Percentiles rank a stretch among this genome's conserved stretches.
These are phyloP conservation scores for Decorospora gaudefroyi DNA, from an alignment of 2,329 filamentous ascomycete species.

Conservation along the genomic window DNA sequence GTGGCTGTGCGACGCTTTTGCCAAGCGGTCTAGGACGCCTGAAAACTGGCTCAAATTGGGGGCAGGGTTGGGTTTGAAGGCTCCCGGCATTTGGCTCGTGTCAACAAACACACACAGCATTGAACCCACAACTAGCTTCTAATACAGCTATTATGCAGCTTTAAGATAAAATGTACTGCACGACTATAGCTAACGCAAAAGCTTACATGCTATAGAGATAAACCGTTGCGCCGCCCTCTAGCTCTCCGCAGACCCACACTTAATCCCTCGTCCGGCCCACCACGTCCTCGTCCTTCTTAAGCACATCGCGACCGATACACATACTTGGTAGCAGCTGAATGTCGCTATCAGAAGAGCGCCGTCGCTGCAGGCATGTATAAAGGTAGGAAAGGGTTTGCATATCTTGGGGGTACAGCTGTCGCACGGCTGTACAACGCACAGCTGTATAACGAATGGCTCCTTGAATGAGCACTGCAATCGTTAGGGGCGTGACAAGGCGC, in stretches of 20 bases:
- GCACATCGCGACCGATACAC: conserved; percentile 15
- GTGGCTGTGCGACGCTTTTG: conserved; percentile 25
- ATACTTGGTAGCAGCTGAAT: conserved; percentile 14
- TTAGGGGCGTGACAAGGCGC: conserved; percentile 14
- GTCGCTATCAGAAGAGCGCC: conserved; percentile 10
- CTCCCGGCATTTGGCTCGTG: no score
- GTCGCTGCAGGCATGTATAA: conserved; percentile 17
- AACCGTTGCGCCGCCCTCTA: conserved; percentile 10
- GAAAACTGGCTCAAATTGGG: conserved; percentile 5
- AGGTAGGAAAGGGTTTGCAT: conserved; percentile 22
- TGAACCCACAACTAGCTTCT: conserved; percentile 10
- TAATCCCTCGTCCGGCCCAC: conserved; percentile 3
- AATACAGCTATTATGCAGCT: conserved; percentile 8
- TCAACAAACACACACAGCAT: conserved; percentile 6
- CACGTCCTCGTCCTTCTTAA: conserved; percentile 14
- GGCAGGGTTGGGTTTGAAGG: background rate
- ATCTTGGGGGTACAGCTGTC: conserved; percentile 22
- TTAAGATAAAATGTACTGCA: conserved; percentile 15
- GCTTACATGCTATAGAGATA: conserved; percentile 16
- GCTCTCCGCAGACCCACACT: conserved; percentile 13
- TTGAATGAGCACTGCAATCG: conserved; percentile 20
- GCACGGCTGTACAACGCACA: conserved; percentile 20
- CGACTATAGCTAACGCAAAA: conserved; percentile 12
- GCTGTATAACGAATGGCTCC: conserved; percentile 16
- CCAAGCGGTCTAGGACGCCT: conserved; percentile 11